Base-by-base conservation (phyloP, 768 basidiomycete genomes). In the Russula abietina region DNA sequence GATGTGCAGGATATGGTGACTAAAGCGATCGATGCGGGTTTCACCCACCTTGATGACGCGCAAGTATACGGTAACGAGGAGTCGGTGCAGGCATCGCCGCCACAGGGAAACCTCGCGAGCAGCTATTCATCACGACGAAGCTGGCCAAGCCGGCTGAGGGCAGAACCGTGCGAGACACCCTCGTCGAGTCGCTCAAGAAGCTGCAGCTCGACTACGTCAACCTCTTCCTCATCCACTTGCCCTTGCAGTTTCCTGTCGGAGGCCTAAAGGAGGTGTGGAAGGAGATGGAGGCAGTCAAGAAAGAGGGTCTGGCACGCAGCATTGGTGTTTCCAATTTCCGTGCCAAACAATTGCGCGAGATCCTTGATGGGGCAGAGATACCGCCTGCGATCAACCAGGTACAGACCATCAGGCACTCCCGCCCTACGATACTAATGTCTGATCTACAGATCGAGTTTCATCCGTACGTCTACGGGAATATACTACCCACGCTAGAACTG, bases 261-360 rank as follows among this genome's bases (percentile, higher is more conserved):
- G 24, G 52, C 26, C 60, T 79, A 57, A 73, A 74, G 60, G 69
- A 68, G n/a, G 70, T 75, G 39, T 82, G 81, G 81, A 74, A 74
- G 65, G 69, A 72, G 48, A 71, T 82, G 70, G 79, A 80, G 63
- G 74, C 70, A 12, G 55, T 77, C 53, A 74, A 79, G 70, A 69
- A 71, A 54, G 75, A 76, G 60, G 82, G 82, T 3, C 68, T 77
- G 33, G 59, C 70, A 24, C 73, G 68, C 67, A 73, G 67, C 55
- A 78, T 81, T 46, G 83, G 84, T 5, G 80, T 86, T 17, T 81
- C 81, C n/a, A 86, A 86, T 73, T 81, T 80, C 70, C 74, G 73
- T 19, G 69, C 75, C 22, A 67, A 73, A 48, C 71, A 81, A 30
- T 70, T 85, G 51, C 72, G 78, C 57, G 73, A 77, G 26, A 72